Percentiles rank a stretch among this genome's conserved stretches.
These are phyloP conservation scores for Plenodomus lindquistii DNA, from an alignment of 2,329 filamentous ascomycete species.

Conservation along the genomic window DNA sequence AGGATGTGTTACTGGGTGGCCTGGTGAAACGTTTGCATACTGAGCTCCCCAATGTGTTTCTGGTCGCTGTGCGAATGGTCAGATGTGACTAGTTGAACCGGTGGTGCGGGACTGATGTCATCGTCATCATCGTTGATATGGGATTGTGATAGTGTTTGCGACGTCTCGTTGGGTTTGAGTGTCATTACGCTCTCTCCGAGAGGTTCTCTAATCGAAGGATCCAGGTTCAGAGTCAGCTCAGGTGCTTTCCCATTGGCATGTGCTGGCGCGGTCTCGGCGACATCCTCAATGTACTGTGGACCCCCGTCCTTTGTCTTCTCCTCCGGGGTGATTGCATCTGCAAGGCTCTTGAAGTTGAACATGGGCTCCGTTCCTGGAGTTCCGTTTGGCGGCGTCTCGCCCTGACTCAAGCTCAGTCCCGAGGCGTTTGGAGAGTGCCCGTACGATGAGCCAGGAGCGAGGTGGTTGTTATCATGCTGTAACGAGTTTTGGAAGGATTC, in stretches of 20 bases:
- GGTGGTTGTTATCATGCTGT: constrained; percentile 29
- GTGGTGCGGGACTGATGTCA: constrained; percentile 31
- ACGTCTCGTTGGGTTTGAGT: constrained; percentile 23
- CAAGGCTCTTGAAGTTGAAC: constrained; percentile 89
- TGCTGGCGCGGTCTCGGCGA: constrained; percentile 12
- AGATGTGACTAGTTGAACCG: constrained; percentile 23
- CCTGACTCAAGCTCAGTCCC: constrained; percentile 49
- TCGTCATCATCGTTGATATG: constrained; percentile 19
- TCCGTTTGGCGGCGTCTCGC: constrained; percentile 39
- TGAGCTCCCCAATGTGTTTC: constrained; percentile 42
- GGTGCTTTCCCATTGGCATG: constrained; percentile 6
- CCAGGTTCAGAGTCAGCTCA: background rate
- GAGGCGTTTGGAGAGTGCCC: constrained; percentile 59
- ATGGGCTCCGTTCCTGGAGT: constrained; percentile 69
- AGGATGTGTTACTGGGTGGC: constrained; percentile 42
- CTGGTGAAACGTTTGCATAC: constrained; percentile 33
- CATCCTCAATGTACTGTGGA: constrained; percentile 48
- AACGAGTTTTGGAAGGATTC: constrained; percentile 61
- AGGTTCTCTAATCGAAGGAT: constrained; percentile 11
- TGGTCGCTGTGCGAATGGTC: constrained; percentile 30
- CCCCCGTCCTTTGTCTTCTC: constrained; percentile 50
- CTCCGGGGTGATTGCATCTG: constrained; percentile 76
- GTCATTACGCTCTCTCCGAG: constrained; percentile 35
- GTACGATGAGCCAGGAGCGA: constrained; percentile 50
- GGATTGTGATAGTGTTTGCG: constrained; percentile 2